These are phyloP conservation scores for Neoscytalidium dimidiatum DNA, from an alignment of 2,329 filamentous ascomycete species.

Conservation along the genomic window DNA sequence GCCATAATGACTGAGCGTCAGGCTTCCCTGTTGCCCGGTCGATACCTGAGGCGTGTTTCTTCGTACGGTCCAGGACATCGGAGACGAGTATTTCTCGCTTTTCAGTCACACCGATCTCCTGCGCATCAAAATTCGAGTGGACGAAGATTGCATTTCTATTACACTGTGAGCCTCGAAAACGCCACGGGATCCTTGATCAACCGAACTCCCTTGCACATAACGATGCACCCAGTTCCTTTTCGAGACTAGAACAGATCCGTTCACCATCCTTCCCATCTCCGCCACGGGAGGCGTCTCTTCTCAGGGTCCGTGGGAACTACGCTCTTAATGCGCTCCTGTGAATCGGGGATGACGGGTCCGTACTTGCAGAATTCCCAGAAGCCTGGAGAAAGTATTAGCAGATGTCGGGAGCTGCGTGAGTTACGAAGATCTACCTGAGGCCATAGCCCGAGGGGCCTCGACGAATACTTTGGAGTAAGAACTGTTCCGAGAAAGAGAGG, in stretches of 20 bases:
- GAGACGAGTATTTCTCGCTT: background rate
- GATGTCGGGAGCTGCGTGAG: background rate
- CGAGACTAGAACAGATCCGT: background rate
- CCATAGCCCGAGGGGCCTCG: background rate
- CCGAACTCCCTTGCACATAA: background rate
- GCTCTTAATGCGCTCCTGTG: background rate
- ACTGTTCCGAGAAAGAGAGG: background rate
- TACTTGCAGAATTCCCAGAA: slow-evolving; percentile 7
- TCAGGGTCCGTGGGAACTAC: background rate
- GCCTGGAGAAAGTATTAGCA: background rate
- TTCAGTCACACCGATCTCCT: background rate
- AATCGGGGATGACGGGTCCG: background rate
- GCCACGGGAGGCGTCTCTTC: background rate
- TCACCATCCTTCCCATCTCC: background rate
- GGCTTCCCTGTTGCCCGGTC: background rate
- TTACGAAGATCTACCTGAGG: background rate
- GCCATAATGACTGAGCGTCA: background rate
- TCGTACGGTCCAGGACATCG: background rate
- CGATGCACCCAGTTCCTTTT: too few species aligned
- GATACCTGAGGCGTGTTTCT: background rate
- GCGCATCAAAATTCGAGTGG: background rate
- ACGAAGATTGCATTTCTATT: background rate
- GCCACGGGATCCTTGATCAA: background rate
- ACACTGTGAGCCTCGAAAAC: background rate
- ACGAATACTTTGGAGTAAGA: background rate